Evolutionary conservation across 2,329 filamentous ascomycete species (phyloP).

Genomic region (Sclerotiophoma versabilis): DNA sequence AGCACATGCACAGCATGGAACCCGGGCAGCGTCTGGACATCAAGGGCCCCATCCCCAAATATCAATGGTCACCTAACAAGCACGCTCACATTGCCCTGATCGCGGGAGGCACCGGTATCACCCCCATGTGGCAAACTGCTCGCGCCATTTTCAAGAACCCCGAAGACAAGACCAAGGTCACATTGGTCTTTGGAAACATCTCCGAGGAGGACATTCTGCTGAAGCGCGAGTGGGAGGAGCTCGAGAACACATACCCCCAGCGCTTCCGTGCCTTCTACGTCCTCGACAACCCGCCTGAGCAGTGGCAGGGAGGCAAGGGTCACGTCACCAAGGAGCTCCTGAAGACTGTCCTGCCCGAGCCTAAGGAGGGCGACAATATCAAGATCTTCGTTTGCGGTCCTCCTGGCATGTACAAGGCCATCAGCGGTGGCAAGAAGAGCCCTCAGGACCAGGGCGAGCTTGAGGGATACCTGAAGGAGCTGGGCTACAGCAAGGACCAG

Average conservation of each 20-base stretch:
- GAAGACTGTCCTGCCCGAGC: conserved; percentile 93
- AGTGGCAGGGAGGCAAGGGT: conserved; percentile 79
- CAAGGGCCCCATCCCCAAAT: conserved; percentile 96
- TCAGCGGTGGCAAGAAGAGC: conserved; percentile 88
- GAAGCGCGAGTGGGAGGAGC: conserved; percentile 80
- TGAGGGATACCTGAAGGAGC: conserved; percentile 78
- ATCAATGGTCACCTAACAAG: conserved; percentile 88
- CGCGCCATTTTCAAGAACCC: conserved; percentile 96
- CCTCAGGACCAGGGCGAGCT: conserved; percentile 95
- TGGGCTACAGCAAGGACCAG: conserved; percentile 86
- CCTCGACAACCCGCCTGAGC: conserved; percentile 81
- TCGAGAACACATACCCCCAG: conserved; percentile 95
- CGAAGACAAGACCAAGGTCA: conserved; percentile 96
- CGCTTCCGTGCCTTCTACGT: conserved; percentile 96
- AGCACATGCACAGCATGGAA: conserved; percentile 82
- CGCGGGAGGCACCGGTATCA: conserved; percentile 96
- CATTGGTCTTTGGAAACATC: conserved; percentile 91
- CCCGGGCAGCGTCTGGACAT: conserved; percentile 85
- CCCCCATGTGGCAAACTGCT: conserved; percentile 95
- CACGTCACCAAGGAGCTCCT: conserved; percentile 89
- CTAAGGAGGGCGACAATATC: conserved; percentile 82
- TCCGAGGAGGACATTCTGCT: conserved; percentile 89
- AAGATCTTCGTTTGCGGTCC: conserved; percentile 98
- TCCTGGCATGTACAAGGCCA: conserved; percentile 89
- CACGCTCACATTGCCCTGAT: conserved; percentile 86